phyloP scores from a whole-genome alignment of 108 stramenopile genomes.

The Cyclotella kingstonii region DNA sequence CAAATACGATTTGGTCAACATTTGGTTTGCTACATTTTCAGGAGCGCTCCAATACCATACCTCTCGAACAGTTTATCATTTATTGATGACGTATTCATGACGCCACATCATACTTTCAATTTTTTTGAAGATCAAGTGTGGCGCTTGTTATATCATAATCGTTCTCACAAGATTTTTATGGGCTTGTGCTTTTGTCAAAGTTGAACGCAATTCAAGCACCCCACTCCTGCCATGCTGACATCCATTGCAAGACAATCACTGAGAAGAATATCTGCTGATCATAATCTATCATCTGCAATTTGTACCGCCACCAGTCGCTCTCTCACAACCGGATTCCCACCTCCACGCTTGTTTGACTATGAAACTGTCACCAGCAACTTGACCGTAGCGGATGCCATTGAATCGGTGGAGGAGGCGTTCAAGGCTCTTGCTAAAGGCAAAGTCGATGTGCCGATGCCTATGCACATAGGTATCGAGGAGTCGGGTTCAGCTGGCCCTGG shows the following conservation, averaged over 20 bases:
- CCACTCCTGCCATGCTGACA: background rate
- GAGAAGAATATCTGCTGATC: background rate
- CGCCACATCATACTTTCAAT: too few species aligned
- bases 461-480: constrained; percentile 94
- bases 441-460: constrained; percentile 96
- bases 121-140: too few species aligned
- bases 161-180: too few species aligned
- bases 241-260: constrained; percentile 10
- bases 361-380: constrained; percentile 77
- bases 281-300: background rate
- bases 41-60: too few species aligned
- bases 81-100: too few species aligned
- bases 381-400: constrained; percentile 80
- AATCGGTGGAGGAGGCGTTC: constrained; percentile 86
- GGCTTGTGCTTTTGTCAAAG: background rate
- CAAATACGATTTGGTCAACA: too few species aligned
- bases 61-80: too few species aligned
- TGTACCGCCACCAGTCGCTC: constrained; percentile 20
- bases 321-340: constrained; percentile 57
- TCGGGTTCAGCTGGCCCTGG: constrained; percentile 84
- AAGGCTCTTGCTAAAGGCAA: constrained; percentile 81
- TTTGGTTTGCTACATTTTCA: too few species aligned
- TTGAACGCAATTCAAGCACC: background rate
- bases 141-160: too few species aligned
- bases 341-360: constrained; percentile 82